phyloP scores from a whole-genome alignment of 805 yeast genomes.

The Candida sanyiensis region DNA sequence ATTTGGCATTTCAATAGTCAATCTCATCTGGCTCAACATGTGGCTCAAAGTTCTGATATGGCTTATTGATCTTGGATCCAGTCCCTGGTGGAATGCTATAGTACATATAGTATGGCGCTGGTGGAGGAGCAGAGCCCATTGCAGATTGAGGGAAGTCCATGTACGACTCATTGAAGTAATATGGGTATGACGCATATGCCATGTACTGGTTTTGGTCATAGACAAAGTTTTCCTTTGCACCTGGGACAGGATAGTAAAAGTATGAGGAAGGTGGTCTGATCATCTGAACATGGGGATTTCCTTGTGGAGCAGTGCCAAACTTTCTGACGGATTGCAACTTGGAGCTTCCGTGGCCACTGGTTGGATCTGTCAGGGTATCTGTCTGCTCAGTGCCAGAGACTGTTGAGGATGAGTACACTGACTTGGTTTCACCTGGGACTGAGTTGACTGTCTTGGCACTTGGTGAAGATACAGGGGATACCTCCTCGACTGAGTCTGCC shows the following conservation, averaged over 20 bases:
- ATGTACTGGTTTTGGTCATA: constrained; percentile 24
- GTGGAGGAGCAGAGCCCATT: constrained; percentile 16
- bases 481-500: constrained; percentile 10
- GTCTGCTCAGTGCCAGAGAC: constrained; percentile 20
- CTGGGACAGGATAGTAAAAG: constrained; percentile 28
- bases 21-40: constrained; percentile 8
- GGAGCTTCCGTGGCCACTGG: constrained; percentile 14
- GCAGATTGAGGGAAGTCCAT: constrained; percentile 18
- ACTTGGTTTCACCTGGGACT: constrained; percentile 24
- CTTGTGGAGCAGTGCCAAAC: constrained; percentile 10
- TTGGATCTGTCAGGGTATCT: constrained; percentile 14
- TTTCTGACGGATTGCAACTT: constrained; percentile 15
- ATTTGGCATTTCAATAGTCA: constrained; percentile 8
- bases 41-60: constrained; percentile 9
- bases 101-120: constrained; percentile 29
- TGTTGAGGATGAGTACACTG: constrained; percentile 22
- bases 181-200: constrained; percentile 23
- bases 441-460: constrained; percentile 20
- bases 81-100: constrained; percentile 24
- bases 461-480: constrained; percentile 26
- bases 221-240: constrained; percentile 23
- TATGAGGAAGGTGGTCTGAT: constrained; percentile 24
- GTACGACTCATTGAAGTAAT: constrained; percentile 20
- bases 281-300: constrained; percentile 7
- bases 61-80: constrained; percentile 4